Conservation (phyloP, 2,329 filamentous ascomycete species). For the Cadophora gregata region DNA sequence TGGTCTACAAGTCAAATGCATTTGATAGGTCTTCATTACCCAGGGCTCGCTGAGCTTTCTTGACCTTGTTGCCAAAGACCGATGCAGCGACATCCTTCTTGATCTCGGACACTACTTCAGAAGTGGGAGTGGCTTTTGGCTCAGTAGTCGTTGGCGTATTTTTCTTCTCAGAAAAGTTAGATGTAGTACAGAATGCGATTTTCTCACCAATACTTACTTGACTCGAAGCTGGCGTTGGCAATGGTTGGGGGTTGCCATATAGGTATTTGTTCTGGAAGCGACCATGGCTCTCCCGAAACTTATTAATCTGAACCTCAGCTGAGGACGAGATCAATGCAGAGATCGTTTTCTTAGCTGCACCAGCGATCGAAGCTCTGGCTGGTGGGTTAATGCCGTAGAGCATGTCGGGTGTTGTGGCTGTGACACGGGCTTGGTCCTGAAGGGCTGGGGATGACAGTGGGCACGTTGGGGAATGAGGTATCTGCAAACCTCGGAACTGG, state of each 20-base stretch:
- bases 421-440: background rate
- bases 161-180: background rate
- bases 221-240: background rate
- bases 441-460: background rate
- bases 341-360: background rate
- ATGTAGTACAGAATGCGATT: background rate
- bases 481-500: background rate
- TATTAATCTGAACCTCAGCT: background rate
- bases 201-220: background rate
- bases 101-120: background rate
- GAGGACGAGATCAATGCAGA: background rate
- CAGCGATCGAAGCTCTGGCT: background rate
- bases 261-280: background rate
- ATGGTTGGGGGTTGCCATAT: background rate
- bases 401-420: background rate
- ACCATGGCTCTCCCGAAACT: background rate
- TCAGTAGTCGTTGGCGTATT: background rate
- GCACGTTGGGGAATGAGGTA: background rate
- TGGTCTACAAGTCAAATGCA: background rate
- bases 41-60: background rate
- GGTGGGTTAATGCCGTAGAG: background rate
- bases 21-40: background rate
- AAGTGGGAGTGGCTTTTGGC: background rate
- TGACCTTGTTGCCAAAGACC: constrained; percentile 1
- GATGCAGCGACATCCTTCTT: background rate